phyloP scores from a whole-genome alignment of 208 protist genomes.

The Wallacemonas sp. region DNA sequence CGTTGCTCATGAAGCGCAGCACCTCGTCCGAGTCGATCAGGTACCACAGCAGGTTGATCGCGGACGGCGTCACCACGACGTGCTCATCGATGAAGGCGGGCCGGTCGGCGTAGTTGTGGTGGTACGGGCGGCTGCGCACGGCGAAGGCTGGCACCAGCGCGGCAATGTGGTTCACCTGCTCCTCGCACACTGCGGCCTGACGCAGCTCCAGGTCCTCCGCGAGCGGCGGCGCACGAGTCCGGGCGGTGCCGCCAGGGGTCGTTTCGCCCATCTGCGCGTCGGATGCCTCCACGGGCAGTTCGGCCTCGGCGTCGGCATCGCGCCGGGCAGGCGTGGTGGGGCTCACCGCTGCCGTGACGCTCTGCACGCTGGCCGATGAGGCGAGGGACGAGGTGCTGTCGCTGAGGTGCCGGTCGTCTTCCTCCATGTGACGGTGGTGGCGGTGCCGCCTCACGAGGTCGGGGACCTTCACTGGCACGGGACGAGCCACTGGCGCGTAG shows the following conservation, averaged over 20 bases:
- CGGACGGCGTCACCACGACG: conserved; percentile 58
- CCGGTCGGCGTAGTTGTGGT: conserved; percentile 20
- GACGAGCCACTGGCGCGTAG: conserved; percentile 27
- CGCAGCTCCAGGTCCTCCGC: conserved; percentile 33
- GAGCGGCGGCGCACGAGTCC: conserved; percentile 14
- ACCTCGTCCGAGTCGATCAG: conserved; percentile 70
- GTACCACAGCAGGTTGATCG: conserved; percentile 69
- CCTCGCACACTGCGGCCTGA: conserved; percentile 61
- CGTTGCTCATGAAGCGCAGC: conserved; percentile 87
- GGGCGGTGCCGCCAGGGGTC: background rate
- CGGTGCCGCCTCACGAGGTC: background rate
- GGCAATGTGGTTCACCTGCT: conserved; percentile 65
- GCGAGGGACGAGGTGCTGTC: background rate
- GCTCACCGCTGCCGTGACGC: background rate
- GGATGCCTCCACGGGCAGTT: background rate
- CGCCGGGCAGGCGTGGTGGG: background rate
- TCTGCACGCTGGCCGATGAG: background rate
- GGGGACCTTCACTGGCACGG: conserved; percentile 1
- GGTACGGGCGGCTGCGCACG: conserved; percentile 58
- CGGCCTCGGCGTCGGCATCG: background rate
- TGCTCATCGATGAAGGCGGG: conserved; percentile 51
- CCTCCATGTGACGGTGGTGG: background rate
- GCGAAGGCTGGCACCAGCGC: conserved; percentile 57
- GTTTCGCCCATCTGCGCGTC: background rate
- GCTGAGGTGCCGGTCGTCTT: background rate